Conservation (phyloP, 495 filamentous ascomycete species). For the Hypoxylon crocopeplum region DNA sequence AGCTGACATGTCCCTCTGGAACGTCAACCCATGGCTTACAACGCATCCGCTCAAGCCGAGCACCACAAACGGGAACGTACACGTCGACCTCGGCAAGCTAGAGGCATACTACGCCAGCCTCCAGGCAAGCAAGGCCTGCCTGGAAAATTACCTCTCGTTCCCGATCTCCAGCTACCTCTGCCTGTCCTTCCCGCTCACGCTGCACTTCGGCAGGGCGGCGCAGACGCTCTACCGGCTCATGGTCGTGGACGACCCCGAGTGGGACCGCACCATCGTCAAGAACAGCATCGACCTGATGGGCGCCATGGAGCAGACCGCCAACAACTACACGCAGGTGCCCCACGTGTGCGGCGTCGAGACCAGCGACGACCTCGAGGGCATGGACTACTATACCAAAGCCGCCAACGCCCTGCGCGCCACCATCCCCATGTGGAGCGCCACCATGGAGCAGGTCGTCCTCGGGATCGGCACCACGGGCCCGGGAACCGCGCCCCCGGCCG, state of each 20-base stretch:
- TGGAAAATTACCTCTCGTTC: conserved; percentile 38
- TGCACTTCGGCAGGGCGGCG: conserved; percentile 32
- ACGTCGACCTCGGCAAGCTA: conserved; percentile 27
- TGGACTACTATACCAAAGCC: conserved; percentile 33
- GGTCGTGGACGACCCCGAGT: conserved; percentile 32
- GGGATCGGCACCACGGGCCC: background rate
- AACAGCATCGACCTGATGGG: conserved; percentile 27
- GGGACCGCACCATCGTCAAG: conserved; percentile 26
- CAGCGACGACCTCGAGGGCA: conserved; percentile 20
- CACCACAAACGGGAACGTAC: background rate
- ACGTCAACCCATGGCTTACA: conserved; percentile 25
- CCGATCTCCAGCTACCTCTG: conserved; percentile 8
- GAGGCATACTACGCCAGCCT: conserved; percentile 35
- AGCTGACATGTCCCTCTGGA: conserved; percentile 36
- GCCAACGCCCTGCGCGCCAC: conserved; percentile 27
- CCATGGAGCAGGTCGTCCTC: conserved; percentile 23
- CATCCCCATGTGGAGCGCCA: conserved; percentile 22
- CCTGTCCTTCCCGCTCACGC: conserved; percentile 32
- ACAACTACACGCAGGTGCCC: conserved; percentile 22
- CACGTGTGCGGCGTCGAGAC: conserved; percentile 25
- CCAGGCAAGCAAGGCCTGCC: conserved; percentile 23
- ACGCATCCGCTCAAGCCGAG: conserved; percentile 6
- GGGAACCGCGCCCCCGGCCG: background rate
- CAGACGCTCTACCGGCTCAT: conserved; percentile 39
- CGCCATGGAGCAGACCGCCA: conserved; percentile 13